Conservation (phyloP, 2,329 filamentous ascomycete species). For the Hypoxylon sp. region DNA sequence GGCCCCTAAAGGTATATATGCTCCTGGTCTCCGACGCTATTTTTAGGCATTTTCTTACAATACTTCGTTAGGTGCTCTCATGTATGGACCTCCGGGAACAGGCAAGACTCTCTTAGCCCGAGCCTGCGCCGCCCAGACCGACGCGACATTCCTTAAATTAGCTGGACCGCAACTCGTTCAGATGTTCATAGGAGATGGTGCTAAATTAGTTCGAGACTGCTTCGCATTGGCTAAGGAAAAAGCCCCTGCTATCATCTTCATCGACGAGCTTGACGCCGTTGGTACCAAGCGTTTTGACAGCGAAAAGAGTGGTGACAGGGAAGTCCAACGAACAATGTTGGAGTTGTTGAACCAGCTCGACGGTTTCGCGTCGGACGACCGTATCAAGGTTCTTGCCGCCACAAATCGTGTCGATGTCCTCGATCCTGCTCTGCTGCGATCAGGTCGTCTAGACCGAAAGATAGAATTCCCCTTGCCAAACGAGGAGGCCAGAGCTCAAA, state of each 20-base stretch:
- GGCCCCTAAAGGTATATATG: conserved; percentile 88
- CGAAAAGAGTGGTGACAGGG: conserved; percentile 96
- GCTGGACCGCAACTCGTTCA: conserved; percentile 97
- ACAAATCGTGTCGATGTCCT: conserved; percentile 96
- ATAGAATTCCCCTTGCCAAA: conserved; percentile 99
- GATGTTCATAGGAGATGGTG: conserved; percentile 99
- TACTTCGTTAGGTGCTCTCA: conserved; percentile 80
- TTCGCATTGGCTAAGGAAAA: conserved; percentile 99
- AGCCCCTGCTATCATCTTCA: conserved; percentile 99
- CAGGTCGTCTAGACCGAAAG: conserved; percentile 93
- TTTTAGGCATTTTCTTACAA: conserved; percentile 33
- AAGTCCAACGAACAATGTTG: conserved; percentile 99
- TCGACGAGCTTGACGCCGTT: conserved; percentile 98
- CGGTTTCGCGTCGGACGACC: conserved; percentile 95
- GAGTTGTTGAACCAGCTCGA: conserved; percentile 98
- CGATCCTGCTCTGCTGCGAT: conserved; percentile 90
- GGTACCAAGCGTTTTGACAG: conserved; percentile 99
- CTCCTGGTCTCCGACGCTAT: conserved; percentile 13
- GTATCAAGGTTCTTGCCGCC: conserved; percentile 95
- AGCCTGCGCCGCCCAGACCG: conserved; percentile 97
- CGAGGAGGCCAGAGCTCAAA: conserved; percentile 96
- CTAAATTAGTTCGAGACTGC: conserved; percentile 96
- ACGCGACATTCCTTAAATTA: conserved; percentile 98
- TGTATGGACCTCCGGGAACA: conserved; percentile 95
- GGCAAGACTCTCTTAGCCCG: conserved; percentile 93